Percentiles rank a stretch among this genome's conserved stretches.
These are phyloP conservation scores for Piper betle DNA, from an alignment of 164 flowering plant genomes.

Conservation along the genomic window DNA sequence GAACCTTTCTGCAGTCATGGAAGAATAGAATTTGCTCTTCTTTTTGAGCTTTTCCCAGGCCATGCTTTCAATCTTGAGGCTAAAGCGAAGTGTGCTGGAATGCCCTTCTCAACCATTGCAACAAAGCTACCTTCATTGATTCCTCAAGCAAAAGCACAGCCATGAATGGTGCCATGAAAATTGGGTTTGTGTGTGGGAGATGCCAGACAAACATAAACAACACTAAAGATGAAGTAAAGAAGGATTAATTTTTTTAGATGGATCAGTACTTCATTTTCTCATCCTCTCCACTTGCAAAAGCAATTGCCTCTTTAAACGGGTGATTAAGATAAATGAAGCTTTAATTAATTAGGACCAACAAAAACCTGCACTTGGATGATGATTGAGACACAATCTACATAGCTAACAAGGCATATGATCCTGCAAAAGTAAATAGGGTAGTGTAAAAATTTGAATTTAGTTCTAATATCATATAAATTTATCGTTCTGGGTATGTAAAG, in stretches of 20 bases:
- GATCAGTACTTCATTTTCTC: too few relatives aligned
- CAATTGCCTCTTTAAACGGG: conserved; percentile 13
- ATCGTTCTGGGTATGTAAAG: too few relatives aligned
- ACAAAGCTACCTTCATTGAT: background rate
- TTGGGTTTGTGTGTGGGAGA: background rate
- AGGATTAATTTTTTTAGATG: too few relatives aligned
- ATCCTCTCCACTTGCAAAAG: conserved; percentile 1
- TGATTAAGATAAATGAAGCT: conserved; percentile 9
- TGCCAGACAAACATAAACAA: background rate
- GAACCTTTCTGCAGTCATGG: background rate
- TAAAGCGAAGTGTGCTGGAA: background rate
- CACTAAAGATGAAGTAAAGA: background rate
- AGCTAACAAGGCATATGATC: background rate
- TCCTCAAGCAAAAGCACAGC: background rate
- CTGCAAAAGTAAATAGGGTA: too few relatives aligned
- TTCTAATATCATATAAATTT: too few relatives aligned
- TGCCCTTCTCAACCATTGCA: background rate
- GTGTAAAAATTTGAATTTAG: too few relatives aligned
- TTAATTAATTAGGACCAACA: conserved; percentile 8
- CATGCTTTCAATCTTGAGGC: background rate
- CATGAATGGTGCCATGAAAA: background rate
- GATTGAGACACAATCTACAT: background rate
- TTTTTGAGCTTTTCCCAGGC: background rate
- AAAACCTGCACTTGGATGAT: background rate
- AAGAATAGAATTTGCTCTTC: conserved; percentile 1